Evolutionary conservation across 2,329 filamentous ascomycete genomes (phyloP), one percentile per base, ranked within the genome.

Genomic region (Catunica adiposa): DNA sequence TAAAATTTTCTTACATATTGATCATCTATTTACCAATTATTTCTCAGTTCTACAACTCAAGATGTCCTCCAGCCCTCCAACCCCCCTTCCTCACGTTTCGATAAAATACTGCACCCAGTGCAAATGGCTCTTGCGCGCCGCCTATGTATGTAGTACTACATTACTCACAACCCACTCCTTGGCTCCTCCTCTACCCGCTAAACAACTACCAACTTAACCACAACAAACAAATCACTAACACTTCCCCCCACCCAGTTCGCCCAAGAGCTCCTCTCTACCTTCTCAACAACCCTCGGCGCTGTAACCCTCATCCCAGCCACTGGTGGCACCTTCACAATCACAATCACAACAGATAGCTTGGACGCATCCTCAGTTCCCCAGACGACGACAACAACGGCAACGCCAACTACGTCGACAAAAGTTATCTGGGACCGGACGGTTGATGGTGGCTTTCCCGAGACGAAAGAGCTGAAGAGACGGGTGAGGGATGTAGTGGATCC

Each of bases 81-180:
- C 37, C 14, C 9, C 40, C 15, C 29, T 38, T 50, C 89, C 89
- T 2, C 80, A 88, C 48, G 76, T 96, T 54, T 82, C 83, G n/a
- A 95, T 96, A 64, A 80, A 84, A 62, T 96, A 86, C 71, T 96
- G 89, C 71, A 95, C 87, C 0, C 88, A 95, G 70, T 96, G 89
- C 69, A 86, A 86, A 71, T 94, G 89, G 88, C 86, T 92, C 78
- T 71, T 94, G 9, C 73, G 88, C 59, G 87, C 88, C 37, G 86
- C 87, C 62, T 94, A 92, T 68, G 87, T 90, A 77, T 62, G 77
- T 69, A 47, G 47, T 50, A 31, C 26, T 26, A 3, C 3, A 5
- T 17, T 53, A 23, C 53, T 47, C 59, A 51, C 44, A 29, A 31
- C 44, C 51, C 11, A 9, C 15, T 20, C 23, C n/a, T n/a, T n/a